Base-by-base conservation (phyloP, 1,284 basidiomycete species). In the Pseudozyma tsukubaensis region DNA sequence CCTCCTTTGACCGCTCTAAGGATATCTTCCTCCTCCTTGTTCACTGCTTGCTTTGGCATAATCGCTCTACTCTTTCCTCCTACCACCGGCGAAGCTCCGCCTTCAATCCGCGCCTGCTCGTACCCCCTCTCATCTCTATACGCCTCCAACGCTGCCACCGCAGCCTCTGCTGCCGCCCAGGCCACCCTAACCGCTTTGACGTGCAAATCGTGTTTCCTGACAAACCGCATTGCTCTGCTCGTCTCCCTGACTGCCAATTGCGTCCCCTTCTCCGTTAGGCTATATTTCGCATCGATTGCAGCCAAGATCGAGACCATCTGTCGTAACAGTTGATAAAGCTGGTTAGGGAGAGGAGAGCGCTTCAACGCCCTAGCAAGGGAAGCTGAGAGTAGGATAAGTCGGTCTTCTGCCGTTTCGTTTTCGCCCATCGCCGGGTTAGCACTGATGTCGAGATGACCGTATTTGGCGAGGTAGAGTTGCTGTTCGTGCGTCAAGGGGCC, bases 71-170 rank as follows among this genome's bases (percentile, higher is more conserved):
- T 9, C 51, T 42, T 35, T 43, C 4, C 43, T 29, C 18, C 40
- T 18, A 10, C 32, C 11, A 18, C 40, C 12, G 14, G 39, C 4
- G 44, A 24, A 2, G 53, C 47, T 10, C 18, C 34, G 9, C 39
- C 50, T 8, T 18, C 35, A 13, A 55, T 55, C 19, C 21, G 36
- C 53, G 56, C 52, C 18, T 18, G 14, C 39, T 77, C 65, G 3
- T 72, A 75, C 3, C 59, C 63, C 29, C 37, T 48, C 35, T 78
- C 76, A 36, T 78, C 76, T 12, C 76, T 37, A 29, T 76, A 78
- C 18, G 76, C 76, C 40, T 78, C 76, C 7, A 78, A 39, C 14
- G 74, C 76, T 0, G 76, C 76, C 2, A 78, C 66, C 9, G 72
- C 71, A 5, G 74, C 74, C 57, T 78, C 76, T 1, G 66, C 63